A percentile compares a stretch with the other conserved stretches of the same genome.
phyloP scores from a whole-genome alignment of 1,284 basidiomycete species.

The Kalmanozyma brasiliensis region DNA sequence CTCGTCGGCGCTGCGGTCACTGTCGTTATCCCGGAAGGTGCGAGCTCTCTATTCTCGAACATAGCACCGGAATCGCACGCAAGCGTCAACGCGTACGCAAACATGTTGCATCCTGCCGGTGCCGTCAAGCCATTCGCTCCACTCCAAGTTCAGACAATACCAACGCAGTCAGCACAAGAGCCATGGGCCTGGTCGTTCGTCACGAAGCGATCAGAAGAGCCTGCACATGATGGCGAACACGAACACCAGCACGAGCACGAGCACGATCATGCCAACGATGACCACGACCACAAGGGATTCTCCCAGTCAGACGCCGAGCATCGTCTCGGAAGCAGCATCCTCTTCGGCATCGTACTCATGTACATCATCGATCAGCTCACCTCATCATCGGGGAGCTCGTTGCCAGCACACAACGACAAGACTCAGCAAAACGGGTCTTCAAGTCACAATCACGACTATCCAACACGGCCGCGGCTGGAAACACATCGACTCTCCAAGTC shows the following conservation, averaged over 20 bases:
- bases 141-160: slow-evolving; percentile 1
- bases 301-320: slow-evolving; percentile 42
- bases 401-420: slow-evolving; percentile 14
- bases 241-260: slow-evolving; percentile 19
- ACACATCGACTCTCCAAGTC: slow-evolving; percentile 44
- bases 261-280: slow-evolving; percentile 12
- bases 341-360: slow-evolving; percentile 64
- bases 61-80: slow-evolving; percentile 15
- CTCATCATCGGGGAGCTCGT: slow-evolving; percentile 11
- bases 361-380: slow-evolving; percentile 53
- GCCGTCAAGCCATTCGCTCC: slow-evolving; percentile 5
- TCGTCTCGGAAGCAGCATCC: slow-evolving; percentile 53
- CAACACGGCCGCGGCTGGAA: slow-evolving; percentile 32
- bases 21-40: slow-evolving; percentile 65
- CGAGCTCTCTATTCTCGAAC: slow-evolving; percentile 35
- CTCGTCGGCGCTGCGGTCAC: slow-evolving; percentile 64
- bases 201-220: slow-evolving; percentile 19
- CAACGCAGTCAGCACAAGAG: background rate
- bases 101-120: slow-evolving; percentile 11
- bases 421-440: slow-evolving; percentile 1
- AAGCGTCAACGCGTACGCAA: slow-evolving; percentile 3
- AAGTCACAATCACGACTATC: slow-evolving; percentile 16
- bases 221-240: slow-evolving; percentile 5
- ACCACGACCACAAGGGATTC: slow-evolving; percentile 10
- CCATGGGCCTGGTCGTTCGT: slow-evolving; percentile 44